phyloP scores from a whole-genome alignment of 768 basidiomycete species.

The Leccinum imitatum region DNA sequence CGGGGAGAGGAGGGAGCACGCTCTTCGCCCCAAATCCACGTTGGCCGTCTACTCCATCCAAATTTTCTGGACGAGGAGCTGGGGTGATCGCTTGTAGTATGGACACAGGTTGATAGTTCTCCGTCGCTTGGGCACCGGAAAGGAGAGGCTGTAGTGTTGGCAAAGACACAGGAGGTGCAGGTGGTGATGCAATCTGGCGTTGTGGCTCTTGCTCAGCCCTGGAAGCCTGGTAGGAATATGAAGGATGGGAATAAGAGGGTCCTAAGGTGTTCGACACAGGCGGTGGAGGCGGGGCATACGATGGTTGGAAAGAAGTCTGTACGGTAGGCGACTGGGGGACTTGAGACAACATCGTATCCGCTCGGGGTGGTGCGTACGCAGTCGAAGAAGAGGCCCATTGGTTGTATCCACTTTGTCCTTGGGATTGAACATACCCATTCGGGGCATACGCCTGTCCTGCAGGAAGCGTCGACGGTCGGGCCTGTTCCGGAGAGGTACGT shows the following conservation, averaged over 20 bases:
- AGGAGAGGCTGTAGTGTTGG: slow-evolving; percentile 15
- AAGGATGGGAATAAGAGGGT: slow-evolving; percentile 17
- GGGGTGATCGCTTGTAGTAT: slow-evolving; percentile 17
- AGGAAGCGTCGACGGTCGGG: slow-evolving; percentile 27
- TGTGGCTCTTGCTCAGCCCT: slow-evolving; percentile 13
- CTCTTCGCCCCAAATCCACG: slow-evolving; percentile 8
- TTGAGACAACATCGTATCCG: slow-evolving; percentile 22
- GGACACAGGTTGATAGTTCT: slow-evolving; percentile 23
- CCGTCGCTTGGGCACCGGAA: slow-evolving; percentile 12
- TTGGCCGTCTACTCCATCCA: slow-evolving; percentile 15
- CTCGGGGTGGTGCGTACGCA: slow-evolving; percentile 20
- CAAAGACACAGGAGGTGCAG: slow-evolving; percentile 1
- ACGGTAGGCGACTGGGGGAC: slow-evolving; percentile 26
- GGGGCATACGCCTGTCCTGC: slow-evolving; percentile 20
- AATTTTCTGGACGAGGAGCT: slow-evolving; percentile 1
- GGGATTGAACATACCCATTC: slow-evolving; percentile 34
- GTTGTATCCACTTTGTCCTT: slow-evolving; percentile 34
- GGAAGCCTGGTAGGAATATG: slow-evolving; percentile 12
- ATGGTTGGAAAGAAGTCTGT: slow-evolving; percentile 31
- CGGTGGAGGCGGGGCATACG: slow-evolving; percentile 25
- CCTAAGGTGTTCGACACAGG: slow-evolving; percentile 16
- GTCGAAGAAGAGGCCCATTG: slow-evolving; percentile 27
- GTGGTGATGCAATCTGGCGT: slow-evolving; percentile 16
- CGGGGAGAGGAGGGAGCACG: slow-evolving; percentile 4
- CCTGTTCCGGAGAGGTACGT: slow-evolving; percentile 23